Conservation (phyloP, 139 green algal genomes). For the Micractinium sp. region DNA sequence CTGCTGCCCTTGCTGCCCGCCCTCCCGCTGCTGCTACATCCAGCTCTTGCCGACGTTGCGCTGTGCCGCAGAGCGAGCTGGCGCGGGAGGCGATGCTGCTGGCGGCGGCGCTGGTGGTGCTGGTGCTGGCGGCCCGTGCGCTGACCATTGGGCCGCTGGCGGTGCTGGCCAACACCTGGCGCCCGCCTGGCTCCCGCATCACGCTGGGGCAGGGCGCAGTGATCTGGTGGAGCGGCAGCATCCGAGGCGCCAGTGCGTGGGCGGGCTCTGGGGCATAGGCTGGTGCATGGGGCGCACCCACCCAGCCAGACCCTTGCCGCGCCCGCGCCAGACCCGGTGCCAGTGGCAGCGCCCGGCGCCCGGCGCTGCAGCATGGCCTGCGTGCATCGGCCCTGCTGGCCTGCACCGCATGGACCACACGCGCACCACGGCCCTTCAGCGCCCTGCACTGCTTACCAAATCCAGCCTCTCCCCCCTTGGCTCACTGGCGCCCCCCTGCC, state of each 20-base stretch:
- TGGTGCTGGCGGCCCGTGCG: not conserved
- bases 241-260: constrained; percentile 57
- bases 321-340: too few relatives aligned
- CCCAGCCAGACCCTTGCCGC: too few relatives aligned
- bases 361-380: not conserved
- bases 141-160: not conserved
- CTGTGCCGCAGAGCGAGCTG: constrained; percentile 6
- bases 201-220: not conserved
- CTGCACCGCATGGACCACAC: too few relatives aligned
- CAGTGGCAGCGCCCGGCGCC: too few relatives aligned
- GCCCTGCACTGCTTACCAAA: too few relatives aligned
- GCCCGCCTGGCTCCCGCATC: not conserved
- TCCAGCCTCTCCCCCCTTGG: not conserved
- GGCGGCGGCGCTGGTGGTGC: not conserved
- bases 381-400: not conserved
- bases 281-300: not conserved
- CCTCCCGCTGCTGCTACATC: too few relatives aligned
- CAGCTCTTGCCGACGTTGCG: not conserved
- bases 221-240: constrained; percentile 66
- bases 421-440: too few relatives aligned
- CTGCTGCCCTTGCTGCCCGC: not conserved
- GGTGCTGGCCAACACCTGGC: constrained; percentile 29
- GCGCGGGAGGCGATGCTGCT: not conserved
- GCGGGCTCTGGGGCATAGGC: not conserved
- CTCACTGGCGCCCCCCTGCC: not conserved